A percentile compares a stretch with the other conserved stretches of the same genome.
phyloP scores from a whole-genome alignment of 2,329 filamentous ascomycete species.

The Colletotrichum cuscutae region DNA sequence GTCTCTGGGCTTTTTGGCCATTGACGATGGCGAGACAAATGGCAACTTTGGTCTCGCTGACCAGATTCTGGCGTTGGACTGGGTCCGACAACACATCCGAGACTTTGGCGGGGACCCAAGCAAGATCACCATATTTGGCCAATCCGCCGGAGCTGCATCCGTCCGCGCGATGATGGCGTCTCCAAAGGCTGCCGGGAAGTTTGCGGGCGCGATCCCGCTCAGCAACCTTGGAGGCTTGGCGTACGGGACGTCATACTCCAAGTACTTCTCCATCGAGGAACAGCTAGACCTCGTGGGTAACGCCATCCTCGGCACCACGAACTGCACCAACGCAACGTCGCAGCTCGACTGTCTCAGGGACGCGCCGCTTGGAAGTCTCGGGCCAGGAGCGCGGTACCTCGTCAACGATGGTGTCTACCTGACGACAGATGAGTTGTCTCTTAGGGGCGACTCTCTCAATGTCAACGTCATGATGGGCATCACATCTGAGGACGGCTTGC shows the following conservation, averaged over 20 bases:
- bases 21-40: constrained; percentile 55
- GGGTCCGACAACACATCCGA: constrained; percentile 61
- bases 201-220: constrained; percentile 56
- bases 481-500: constrained; percentile 64
- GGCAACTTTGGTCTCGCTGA: constrained; percentile 62
- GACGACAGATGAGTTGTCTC: constrained; percentile 55
- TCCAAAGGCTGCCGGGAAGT: constrained; percentile 57
- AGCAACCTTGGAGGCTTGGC: constrained; percentile 55
- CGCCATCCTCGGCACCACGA: constrained; percentile 60
- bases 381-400: constrained; percentile 57
- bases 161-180: constrained; percentile 61
- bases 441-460: constrained; percentile 57
- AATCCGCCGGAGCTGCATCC: constrained; percentile 63
- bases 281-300: constrained; percentile 59
- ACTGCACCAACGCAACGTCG: constrained; percentile 60
- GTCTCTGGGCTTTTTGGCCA: constrained; percentile 67
- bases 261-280: constrained; percentile 66
- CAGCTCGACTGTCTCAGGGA: constrained; percentile 64
- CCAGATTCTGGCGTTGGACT: constrained; percentile 59
- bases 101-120: constrained; percentile 68
- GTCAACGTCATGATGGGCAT: constrained; percentile 67
- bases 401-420: constrained; percentile 69
- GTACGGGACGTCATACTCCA: constrained; percentile 67
- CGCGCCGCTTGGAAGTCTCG: constrained; percentile 54
- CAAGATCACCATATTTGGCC: constrained; percentile 65